Evolutionary conservation across 192 early-diverging fungal genomes (phyloP).

Genomic region (Entophlyctis luteolus): DNA sequence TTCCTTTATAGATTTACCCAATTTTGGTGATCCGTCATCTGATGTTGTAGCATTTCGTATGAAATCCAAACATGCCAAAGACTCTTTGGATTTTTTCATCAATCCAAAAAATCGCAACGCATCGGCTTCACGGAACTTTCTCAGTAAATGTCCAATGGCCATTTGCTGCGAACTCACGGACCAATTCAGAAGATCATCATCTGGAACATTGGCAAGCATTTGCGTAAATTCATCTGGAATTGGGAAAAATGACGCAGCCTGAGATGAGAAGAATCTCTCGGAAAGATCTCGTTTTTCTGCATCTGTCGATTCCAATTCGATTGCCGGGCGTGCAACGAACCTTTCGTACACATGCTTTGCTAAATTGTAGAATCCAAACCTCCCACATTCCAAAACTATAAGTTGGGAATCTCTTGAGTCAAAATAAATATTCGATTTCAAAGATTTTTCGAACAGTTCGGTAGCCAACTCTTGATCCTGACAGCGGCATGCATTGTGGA

Average conservation of each 20-base stretch:
- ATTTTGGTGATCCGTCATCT: too few species aligned
- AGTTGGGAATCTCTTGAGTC: background rate
- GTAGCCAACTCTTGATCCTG: background rate
- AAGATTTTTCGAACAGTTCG: constrained; percentile 4
- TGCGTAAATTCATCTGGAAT: too few species aligned
- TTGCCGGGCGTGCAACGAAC: background rate
- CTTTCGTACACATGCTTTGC: background rate
- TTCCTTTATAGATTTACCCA: background rate
- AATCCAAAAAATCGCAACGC: background rate
- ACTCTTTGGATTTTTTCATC: background rate
- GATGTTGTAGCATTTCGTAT: too few species aligned
- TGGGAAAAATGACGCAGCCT: background rate
- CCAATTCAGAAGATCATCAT: too few species aligned
- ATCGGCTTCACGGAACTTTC: too few species aligned
- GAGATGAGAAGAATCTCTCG: background rate
- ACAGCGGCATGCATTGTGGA: background rate
- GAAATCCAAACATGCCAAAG: background rate
- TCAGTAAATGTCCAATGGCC: background rate
- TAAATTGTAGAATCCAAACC: background rate
- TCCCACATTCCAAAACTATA: background rate
- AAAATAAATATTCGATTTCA: too few species aligned
- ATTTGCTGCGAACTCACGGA: background rate
- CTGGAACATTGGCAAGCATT: too few species aligned
- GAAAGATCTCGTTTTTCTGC: background rate
- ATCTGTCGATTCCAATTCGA: background rate